Base-by-base conservation (phyloP, 352 stramenopile genomes). In the Nothophytophthora sp. region DNA sequence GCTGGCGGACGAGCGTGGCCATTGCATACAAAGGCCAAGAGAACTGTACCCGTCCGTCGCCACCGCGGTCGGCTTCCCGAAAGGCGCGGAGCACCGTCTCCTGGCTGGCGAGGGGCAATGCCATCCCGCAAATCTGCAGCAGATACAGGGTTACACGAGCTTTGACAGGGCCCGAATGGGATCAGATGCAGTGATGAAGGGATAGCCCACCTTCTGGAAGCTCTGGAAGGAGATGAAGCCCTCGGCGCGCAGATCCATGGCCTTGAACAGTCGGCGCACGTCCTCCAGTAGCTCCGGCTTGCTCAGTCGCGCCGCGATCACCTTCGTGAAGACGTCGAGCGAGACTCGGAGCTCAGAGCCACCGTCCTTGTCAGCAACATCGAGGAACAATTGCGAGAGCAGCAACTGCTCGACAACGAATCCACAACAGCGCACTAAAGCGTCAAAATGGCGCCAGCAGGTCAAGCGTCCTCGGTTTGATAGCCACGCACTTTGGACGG, bases 191-290 rank as follows among this genome's bases (percentile, higher is more conserved):
- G n/a, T n/a, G n/a, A n/a, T n/a, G n/a, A n/a, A n/a, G n/a, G n/a
- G n/a, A n/a, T n/a, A 19, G 19, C 28, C 10, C 20, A 76, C 74
- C 40, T 58, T 29, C 23, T 71, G 48, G 55, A 90, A 90, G 54
- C 69, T 87, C 23, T 63, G 53, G 8, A 76, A 58, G n/a, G 76
- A 79, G 36, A 90, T 70, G 45, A 90, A 90, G 1, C 79, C 79
- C 48, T 88, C 55, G 0, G 72, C 67, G 12, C 70, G 60, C 22
- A 84, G 37, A 35, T 88, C 79, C 32, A 90, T 49, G 18, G 79
- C 76, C 60, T 90, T 90, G 53, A 90, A 90, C 16, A 63, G 37
- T 18, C 72, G 70, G 10, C 76, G 63, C 6, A 86, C 58, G 42
- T 79, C 60, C 24, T 88, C 79, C 4, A 90, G 50, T 30, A 84